These are phyloP conservation scores for Cryptosporidium andersoni DNA, from an alignment of 169 alveolate species.

Conservation along the genomic window DNA sequence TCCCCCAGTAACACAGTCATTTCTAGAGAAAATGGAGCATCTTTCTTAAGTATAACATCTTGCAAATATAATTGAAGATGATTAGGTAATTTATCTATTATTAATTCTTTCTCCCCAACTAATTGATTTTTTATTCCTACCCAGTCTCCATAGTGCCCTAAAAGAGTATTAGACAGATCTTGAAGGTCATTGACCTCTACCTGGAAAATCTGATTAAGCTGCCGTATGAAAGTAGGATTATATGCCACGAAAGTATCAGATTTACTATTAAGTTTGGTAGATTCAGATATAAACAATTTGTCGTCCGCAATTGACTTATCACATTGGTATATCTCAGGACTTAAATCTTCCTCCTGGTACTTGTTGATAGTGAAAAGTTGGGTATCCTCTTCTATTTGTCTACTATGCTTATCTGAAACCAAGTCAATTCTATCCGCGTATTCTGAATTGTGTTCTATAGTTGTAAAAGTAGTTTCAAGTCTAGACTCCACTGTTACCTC, in stretches of 20 bases:
- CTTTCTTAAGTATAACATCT: slow-evolving; percentile 8
- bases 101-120: slow-evolving; percentile 24
- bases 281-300: no score
- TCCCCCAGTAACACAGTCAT: slow-evolving; percentile 57
- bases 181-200: slow-evolving; percentile 21
- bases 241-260: no score
- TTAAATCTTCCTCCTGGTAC: no score
- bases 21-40: slow-evolving; percentile 48
- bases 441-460: neutral
- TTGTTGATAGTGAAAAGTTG: no score
- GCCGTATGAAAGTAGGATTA: neutral
- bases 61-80: slow-evolving; percentile 28
- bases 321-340: no score
- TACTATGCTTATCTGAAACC: no score
- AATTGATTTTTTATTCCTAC: slow-evolving; percentile 22
- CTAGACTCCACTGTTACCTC: neutral
- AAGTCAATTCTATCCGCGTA: neutral
- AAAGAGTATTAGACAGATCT: slow-evolving; percentile 19
- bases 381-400: no score
- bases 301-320: no score
- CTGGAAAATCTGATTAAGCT: slow-evolving; percentile 34
- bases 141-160: slow-evolving; percentile 62
- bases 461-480: neutral
- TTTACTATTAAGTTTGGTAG: no score
- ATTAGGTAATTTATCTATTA: slow-evolving; percentile 12